Evolutionary conservation across 116 monocot species (phyloP), one percentile per base, ranked within the genome.

Genomic region (Cymodocea nodosa): DNA sequence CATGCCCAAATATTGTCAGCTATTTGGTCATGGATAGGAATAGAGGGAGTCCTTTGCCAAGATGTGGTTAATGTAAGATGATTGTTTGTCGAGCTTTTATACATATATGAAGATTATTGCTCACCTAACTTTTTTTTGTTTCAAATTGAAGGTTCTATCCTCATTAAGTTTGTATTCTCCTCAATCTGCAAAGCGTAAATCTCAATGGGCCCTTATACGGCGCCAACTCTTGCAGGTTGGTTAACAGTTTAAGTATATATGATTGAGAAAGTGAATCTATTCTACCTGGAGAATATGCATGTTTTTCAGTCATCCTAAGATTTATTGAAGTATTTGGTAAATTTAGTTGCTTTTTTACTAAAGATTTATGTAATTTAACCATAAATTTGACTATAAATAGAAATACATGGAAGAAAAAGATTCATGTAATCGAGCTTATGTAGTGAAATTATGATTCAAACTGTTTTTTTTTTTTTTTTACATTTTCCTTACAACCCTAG

Each of bases 1-100:
- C 98, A 98, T 74, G 79, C 81, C 52, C 74, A 80, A 73, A 60
- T 92, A 51, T 79, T 89, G 56, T 84, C 89, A 73, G 82, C 86
- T 58, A 75, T 99, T 66, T 99, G 89, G 84, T 82, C 86, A 24
- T 99, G 98, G 98, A 79, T 83, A 50, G 89, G 91, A 67, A 79
- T 99, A 60, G 60, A 82, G 16, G 63, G 39, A 4, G 81, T 84
- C 39, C 76, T 65, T 12, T 63, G 86, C 67, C 85, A 89, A 76
- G 77, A 59, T 74, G 89, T 99, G 49, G 89, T 89, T 56, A 88
- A 99, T 84, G 98, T 99, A 82, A 70, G 63, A 22, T 23, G 7
- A 37, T 4, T 49, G 17, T 48, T 60, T 14, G 7, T 50, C 1
- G 23, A 39, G 8, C 49, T 60, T 59, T 23, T 57, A 37, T 36